Conservation (phyloP, 2,329 filamentous ascomycete genomes). For the Hirsutella minnesotensis region DNA sequence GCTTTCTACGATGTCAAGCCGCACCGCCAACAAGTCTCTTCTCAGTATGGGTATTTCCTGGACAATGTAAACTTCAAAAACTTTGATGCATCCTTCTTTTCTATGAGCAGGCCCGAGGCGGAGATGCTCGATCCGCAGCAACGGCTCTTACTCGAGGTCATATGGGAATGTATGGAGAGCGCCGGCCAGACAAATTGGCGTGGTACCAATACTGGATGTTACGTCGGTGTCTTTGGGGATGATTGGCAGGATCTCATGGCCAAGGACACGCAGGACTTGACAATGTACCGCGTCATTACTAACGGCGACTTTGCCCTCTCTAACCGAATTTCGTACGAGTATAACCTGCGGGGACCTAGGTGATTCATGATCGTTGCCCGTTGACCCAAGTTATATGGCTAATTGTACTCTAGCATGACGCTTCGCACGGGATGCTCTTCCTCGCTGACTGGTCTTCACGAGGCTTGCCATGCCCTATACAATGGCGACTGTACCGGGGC, state of each 20-base stretch:
- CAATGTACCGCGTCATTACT: slow-evolving; percentile 11
- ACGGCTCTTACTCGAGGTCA: slow-evolving; percentile 14
- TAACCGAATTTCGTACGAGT: slow-evolving; percentile 21
- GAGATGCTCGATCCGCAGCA: slow-evolving; percentile 19
- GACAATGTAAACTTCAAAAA: slow-evolving; percentile 9
- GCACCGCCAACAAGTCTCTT: background rate
- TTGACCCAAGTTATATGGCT: too few relatives aligned
- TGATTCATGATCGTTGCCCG: too few relatives aligned
- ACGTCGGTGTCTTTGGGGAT: slow-evolving; percentile 17
- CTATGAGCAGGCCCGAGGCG: slow-evolving; percentile 14
- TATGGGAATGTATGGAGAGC: slow-evolving; percentile 14
- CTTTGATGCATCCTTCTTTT: slow-evolving; percentile 21
- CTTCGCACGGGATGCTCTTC: slow-evolving; percentile 28
- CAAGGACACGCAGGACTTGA: slow-evolving; percentile 9
- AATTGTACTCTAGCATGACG: slow-evolving; percentile 13
- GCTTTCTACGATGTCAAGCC: background rate
- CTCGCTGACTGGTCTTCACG: slow-evolving; percentile 21
- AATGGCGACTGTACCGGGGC: slow-evolving; percentile 14
- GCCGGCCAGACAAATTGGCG: slow-evolving; percentile 13
- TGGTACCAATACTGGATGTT: slow-evolving; percentile 15
- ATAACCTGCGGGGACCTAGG: slow-evolving; percentile 20
- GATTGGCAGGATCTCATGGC: slow-evolving; percentile 12
- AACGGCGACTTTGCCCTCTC: slow-evolving; percentile 14
- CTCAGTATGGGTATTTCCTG: slow-evolving; percentile 13
- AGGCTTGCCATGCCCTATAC: slow-evolving; percentile 19